These are phyloP conservation scores for Cucumis cinereus DNA, from an alignment of 306 rosid species.

Conservation along the genomic window DNA sequence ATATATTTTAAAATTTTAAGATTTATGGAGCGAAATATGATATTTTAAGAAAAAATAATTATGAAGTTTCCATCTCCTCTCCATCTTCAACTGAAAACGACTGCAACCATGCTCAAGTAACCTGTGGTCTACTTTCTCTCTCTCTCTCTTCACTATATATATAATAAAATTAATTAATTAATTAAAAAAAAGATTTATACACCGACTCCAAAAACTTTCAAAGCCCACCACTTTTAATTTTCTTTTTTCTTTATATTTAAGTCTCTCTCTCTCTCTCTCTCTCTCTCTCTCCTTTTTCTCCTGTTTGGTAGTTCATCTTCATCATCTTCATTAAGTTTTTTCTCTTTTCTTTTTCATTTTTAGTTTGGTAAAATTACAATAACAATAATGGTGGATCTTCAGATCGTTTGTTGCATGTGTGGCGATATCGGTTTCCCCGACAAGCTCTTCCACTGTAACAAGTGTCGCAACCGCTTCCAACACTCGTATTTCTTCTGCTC, in stretches of 20 bases:
- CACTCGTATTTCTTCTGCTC: constrained; percentile 47
- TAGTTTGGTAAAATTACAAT: not conserved
- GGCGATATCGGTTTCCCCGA: constrained; percentile 90
- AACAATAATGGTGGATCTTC: constrained; percentile 52
- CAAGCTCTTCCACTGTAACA: constrained; percentile 90
- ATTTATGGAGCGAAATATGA: too few species aligned
- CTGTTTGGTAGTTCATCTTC: not conserved
- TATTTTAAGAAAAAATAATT: too few species aligned
- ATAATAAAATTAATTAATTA: too few species aligned
- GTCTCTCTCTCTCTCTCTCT: constrained; percentile 9
- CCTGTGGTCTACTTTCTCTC: constrained; percentile 45
- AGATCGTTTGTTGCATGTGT: constrained; percentile 87
- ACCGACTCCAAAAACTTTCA: constrained; percentile 45
- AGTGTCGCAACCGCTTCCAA: constrained; percentile 74
- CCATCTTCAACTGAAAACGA: constrained; percentile 76
- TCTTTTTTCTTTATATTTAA: constrained; percentile 21
- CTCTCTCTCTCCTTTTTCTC: not conserved
- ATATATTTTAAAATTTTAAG: too few species aligned
- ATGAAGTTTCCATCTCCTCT: not conserved
- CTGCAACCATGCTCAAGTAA: constrained; percentile 65
- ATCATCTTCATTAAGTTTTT: not conserved
- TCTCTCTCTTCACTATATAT: not conserved
- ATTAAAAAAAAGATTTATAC: constrained; percentile 14
- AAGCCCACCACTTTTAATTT: not conserved
- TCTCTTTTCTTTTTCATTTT: not conserved